These are phyloP conservation scores for Mycena albidolilacea DNA, from an alignment of 768 basidiomycete species.

Conservation along the genomic window DNA sequence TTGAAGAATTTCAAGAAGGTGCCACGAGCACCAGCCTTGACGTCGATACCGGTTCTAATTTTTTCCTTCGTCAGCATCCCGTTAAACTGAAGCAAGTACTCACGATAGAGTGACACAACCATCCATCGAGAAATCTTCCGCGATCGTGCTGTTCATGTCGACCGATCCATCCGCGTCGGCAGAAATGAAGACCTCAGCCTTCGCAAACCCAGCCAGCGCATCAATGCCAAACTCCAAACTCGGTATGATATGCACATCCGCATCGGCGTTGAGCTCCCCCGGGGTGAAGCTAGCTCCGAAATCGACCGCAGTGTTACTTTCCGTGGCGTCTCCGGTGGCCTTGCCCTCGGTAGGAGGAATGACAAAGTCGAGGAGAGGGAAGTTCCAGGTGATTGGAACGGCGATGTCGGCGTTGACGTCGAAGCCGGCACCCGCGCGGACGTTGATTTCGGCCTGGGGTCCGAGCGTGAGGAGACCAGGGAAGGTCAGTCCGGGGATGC, in stretches of 20 bases:
- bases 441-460: slow-evolving; percentile 17
- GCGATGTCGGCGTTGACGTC: slow-evolving; percentile 21
- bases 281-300: slow-evolving; percentile 18
- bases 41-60: slow-evolving; percentile 18
- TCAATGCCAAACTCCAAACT: slow-evolving; percentile 11
- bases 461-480: slow-evolving; percentile 20
- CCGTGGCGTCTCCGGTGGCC: slow-evolving; percentile 8
- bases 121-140: slow-evolving; percentile 22
- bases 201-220: slow-evolving; percentile 17
- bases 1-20: slow-evolving; percentile 23
- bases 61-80: slow-evolving; percentile 8
- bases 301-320: slow-evolving; percentile 17
- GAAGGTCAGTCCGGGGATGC: slow-evolving; percentile 11
- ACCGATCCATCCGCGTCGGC: slow-evolving; percentile 19
- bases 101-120: slow-evolving; percentile 22
- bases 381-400: slow-evolving; percentile 21
- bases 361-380: slow-evolving; percentile 24
- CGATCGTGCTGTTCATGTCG: slow-evolving; percentile 20
- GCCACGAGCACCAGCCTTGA: slow-evolving; percentile 20
- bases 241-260: slow-evolving; percentile 22
- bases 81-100: background rate
- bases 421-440: slow-evolving; percentile 17
- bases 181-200: slow-evolving; percentile 16
- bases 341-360: slow-evolving; percentile 12
- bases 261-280: slow-evolving; percentile 17